Conservation (phyloP, 441 rosid genomes). For the Populus hybrid region DNA sequence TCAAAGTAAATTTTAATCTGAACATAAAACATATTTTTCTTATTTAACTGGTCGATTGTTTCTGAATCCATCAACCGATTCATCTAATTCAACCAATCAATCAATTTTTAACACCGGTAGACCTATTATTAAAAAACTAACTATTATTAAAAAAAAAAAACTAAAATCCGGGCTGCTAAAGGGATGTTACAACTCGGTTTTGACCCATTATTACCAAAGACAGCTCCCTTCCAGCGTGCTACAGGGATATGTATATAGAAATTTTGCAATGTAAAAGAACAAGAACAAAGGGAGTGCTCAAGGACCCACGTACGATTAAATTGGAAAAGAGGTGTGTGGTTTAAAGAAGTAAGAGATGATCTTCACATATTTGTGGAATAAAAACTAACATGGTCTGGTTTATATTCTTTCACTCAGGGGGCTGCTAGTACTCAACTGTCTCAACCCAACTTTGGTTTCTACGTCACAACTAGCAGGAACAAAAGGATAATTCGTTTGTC, state of each 20-base stretch:
- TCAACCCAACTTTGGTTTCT: conserved; percentile 26
- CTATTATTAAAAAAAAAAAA: no score
- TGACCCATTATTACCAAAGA: no score
- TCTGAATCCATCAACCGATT: no score
- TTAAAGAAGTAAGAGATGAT: conserved; percentile 11
- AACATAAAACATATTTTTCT: no score
- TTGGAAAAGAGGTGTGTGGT: conserved; percentile 8
- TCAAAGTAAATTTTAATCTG: no score
- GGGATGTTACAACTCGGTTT: not conserved
- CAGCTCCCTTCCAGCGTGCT: not conserved
- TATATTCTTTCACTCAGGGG: conserved; percentile 12
- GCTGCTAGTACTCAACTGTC: conserved; percentile 30
- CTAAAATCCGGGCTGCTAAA: not conserved
- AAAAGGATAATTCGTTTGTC: conserved; percentile 23
- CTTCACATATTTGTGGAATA: conserved; percentile 36
- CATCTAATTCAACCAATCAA: no score
- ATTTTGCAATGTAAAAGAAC: not conserved
- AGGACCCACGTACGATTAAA: conserved; percentile 1
- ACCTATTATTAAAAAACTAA: no score
- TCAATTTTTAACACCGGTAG: no score
- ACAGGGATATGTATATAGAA: no score
- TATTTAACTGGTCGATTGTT: no score
- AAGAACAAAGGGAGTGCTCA: not conserved
- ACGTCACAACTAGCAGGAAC: conserved; percentile 24
- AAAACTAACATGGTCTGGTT: conserved; percentile 34